A percentile compares a stretch with the other conserved stretches of the same genome.
Evolutionary conservation across 2,329 filamentous ascomycete genomes (phyloP).

Genomic region (Fusarium denticulatum): DNA sequence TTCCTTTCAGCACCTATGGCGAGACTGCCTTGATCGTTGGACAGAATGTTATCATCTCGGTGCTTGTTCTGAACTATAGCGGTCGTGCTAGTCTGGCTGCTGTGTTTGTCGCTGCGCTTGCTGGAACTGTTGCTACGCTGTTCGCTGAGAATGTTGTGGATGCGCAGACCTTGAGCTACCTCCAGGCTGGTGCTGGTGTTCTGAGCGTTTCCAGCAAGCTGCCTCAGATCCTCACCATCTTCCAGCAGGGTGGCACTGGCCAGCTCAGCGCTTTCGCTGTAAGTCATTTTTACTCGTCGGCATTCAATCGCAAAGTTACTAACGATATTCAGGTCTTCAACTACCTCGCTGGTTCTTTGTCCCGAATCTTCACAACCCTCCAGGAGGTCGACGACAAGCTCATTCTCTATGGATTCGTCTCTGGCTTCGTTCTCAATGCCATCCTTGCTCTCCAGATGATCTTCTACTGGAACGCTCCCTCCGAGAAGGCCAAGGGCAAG

Average conservation of each 20-base stretch:
- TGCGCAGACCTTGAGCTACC: slow-evolving; percentile 72
- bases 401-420: slow-evolving; percentile 93
- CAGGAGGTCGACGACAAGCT: slow-evolving; percentile 97
- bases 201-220: slow-evolving; percentile 90
- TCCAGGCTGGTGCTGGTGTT: slow-evolving; percentile 86
- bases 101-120: slow-evolving; percentile 80
- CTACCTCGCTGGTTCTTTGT: slow-evolving; percentile 91
- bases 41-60: slow-evolving; percentile 90
- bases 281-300: slow-evolving; percentile 52
- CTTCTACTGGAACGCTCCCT: slow-evolving; percentile 90
- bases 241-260: slow-evolving; percentile 85
- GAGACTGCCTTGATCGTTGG: slow-evolving; percentile 92
- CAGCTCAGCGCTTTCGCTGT: slow-evolving; percentile 97
- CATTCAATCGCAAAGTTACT: background rate
- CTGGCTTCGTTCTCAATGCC: slow-evolving; percentile 88
- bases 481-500: slow-evolving; percentile 58
- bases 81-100: slow-evolving; percentile 75
- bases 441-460: slow-evolving; percentile 90
- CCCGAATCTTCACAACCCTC: slow-evolving; percentile 95
- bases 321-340: slow-evolving; percentile 82
- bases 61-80: slow-evolving; percentile 86
- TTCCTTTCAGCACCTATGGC: slow-evolving; percentile 96
- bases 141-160: slow-evolving; percentile 74
- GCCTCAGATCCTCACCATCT: slow-evolving; percentile 91
- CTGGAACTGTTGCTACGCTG: slow-evolving; percentile 73